Base-by-base conservation (phyloP, 768 basidiomycete genomes). In the Lepiota brunneoincarnata region DNA sequence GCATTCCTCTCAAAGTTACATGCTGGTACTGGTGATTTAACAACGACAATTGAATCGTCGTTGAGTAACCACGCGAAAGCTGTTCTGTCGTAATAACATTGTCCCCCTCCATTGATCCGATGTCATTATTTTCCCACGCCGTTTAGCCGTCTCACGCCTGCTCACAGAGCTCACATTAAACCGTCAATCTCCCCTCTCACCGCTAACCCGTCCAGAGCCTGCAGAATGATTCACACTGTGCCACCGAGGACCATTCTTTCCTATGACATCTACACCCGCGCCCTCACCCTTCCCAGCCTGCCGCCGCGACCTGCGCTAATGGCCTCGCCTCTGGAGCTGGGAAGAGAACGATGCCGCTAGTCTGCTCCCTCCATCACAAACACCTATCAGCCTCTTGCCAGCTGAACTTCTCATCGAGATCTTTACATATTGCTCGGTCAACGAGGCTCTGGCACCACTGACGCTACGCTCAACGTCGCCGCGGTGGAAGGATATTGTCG, bases 351-450 rank as follows among this genome's bases (percentile, higher is more conserved):
- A 54, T 31, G 14, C 24, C 14, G 9, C 50, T 23, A 34, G 18
- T 18, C 24, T 23, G 40, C 43, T 24, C 41, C 40, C 51, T 21
- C 41, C 57, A 9, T 49, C 54, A 26, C 45, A 46, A 21, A 47
- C 51, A 11, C 58, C 63, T 37, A 71, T 75, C 34, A 49, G 63
- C 24, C 46, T 51, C 28, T 69, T 89, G 14, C 87, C 87, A 0
- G 68, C 78, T 10, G 87, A 90, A 54, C 64, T 90, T 11, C 74
- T 89, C 23, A 73, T 80, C 57, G 79, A 86, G 53, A 80, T 87
- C 42, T 89, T 89, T 66, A 64, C 65, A 3, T 72, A 70, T 38
- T 75, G 71, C 57, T 71, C 72, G 1, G 62, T 64, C n/a, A 70
- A 68, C 23, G 72, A 78, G n/a, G 67, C 79, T 6, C 67, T 79